Evolutionary conservation across 306 rosid genomes (phyloP), one percentile per base, ranked within the genome.

Genomic region (Medicago truncatula): DNA sequence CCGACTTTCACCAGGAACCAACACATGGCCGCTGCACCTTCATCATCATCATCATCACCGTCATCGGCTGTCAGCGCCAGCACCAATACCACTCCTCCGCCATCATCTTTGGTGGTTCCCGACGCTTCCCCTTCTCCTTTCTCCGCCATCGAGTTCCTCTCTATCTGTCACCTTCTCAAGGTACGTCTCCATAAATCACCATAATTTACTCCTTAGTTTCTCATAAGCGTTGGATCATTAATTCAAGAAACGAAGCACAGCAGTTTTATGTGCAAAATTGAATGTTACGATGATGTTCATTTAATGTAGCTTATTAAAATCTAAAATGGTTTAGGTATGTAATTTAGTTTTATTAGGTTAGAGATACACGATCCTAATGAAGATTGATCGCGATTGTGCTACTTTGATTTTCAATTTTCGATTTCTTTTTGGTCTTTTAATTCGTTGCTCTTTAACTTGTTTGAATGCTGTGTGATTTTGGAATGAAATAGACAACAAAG

Each of bases 101-200:
- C 88, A 17, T 40, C 79, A 14, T 69, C 83, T 15, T 44, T 81
- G 14, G 59, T 78, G 7, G 64, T 28, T 70, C 78, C 46, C 81
- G 73, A 36, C 8, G 76, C 70, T 31, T 70, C 86, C 60, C 73
- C 90, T 58, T 78, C 91, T n/a, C 87, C 90, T 75, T 78, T 90
- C 43, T 87, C 93, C 3, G 91, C 88, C 76, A 88, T 94, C 38
- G 91, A 94, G 84, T 91, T 94, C 81, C 97, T 94, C 83, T 69
- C 90, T 5, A 76, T 94, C 50, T 94, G 98, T 68, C 96, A 90
- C 81, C 84, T 84, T 66, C 96, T 94, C 16, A 94, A 94, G 83
- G 83, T 57, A 39, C 75, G 65, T 78, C 15, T 70, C 20, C 43
- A 1, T 41, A 65, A 28, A 79, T 61, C 15, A 72, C 25, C 28